A percentile compares a stretch with the other conserved stretches of the same genome.
These are phyloP conservation scores for Lathyrus sativus DNA, from an alignment of 306 rosid genomes.

Conservation along the genomic window DNA sequence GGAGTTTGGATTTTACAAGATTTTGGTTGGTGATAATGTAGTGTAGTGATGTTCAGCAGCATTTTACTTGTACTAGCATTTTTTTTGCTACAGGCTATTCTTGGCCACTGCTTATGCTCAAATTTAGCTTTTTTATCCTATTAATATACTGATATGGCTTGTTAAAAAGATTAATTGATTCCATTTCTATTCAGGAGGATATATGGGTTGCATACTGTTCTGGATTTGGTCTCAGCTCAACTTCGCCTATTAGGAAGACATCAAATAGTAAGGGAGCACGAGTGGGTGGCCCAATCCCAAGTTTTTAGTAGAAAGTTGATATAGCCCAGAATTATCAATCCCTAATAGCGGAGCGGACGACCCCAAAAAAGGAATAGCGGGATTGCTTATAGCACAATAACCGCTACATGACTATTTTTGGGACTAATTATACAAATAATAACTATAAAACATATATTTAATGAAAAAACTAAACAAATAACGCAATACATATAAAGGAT, in stretches of 20 bases:
- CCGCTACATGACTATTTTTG: too few species aligned
- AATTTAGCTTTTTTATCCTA: too few species aligned
- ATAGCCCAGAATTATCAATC: background rate
- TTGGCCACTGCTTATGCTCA: background rate
- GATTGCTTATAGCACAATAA: too few species aligned
- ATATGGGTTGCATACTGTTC: background rate
- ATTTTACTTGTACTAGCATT: background rate
- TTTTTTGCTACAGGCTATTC: background rate
- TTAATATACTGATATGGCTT: background rate
- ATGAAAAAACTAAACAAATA: too few species aligned
- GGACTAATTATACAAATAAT: too few species aligned
- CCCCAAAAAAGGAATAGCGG: too few species aligned
- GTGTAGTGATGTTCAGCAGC: background rate
- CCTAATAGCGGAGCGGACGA: too few species aligned
- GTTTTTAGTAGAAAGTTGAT: background rate
- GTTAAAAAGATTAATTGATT: slow-evolving; percentile 1
- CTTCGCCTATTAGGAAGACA: background rate
- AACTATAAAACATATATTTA: too few species aligned
- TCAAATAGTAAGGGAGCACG: background rate
- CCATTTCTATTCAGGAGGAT: slow-evolving; percentile 17
- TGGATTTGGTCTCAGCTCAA: background rate
- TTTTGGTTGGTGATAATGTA: background rate
- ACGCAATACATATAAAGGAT: too few species aligned
- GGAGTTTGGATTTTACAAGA: background rate
- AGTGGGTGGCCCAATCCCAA: background rate